Evolutionary conservation across 2,329 filamentous ascomycete genomes (phyloP), one percentile per base, ranked within the genome.

Genomic region (Trichophyton equinum): DNA sequence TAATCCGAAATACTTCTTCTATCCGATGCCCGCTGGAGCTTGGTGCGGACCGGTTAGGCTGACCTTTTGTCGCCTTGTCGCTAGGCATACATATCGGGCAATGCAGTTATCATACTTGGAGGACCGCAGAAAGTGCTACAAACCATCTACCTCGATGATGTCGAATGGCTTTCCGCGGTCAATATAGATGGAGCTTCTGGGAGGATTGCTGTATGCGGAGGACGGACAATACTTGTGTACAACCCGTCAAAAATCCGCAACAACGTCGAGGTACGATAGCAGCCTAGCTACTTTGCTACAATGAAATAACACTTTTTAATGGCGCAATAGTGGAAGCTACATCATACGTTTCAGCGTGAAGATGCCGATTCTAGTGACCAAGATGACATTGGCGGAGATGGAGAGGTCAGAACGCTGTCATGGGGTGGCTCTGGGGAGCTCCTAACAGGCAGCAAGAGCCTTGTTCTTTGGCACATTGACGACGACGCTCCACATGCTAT

Each of bases 391-490:
- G 80, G 61, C 76, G 81, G 81, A 80, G 79, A 38, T 76, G 86
- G 63, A 73, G 69, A 27, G 73, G 78, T 82, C 62, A 76, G 76
- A 62, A 84, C 80, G 58, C 75, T 99, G 58, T 96, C 91, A 13
- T 99, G 94, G 94, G 92, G 92, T 42, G 82, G 84, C 65, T 81
- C 85, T 33, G 87, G 92, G 64, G 95, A 99, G 76, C 81, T 97
- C 6, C 81, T 99, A 5, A 81, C 92, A 7, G 91, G 87, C 1
- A 85, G 87, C 62, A 80, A 77, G 9, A 81, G 78, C 40, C 79
- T 97, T 62, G 83, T 82, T 36, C 81, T 97, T 27, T 95, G 87
- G 78, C 81, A 79, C 59, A 64, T 79, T 62, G 82, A 75, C 7
- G 69, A 78, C 62, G 73, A 77, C 63, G 68, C 65, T 11, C 71